Evolutionary conservation across 345 rosid species (phyloP).

Genomic region (Gossypium ekmanianum): DNA sequence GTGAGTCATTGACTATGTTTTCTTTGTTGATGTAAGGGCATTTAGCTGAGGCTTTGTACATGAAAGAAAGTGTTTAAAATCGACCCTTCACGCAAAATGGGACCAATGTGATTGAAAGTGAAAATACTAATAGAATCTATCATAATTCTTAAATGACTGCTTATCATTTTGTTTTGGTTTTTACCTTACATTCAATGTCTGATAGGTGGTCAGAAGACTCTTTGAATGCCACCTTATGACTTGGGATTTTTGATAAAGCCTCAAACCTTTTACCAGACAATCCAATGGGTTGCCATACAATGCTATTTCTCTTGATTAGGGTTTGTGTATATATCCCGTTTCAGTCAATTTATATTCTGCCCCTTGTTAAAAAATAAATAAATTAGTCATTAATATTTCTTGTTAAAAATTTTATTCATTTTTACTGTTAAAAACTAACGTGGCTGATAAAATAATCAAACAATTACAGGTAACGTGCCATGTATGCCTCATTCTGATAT

Average conservation of each 20-base stretch:
- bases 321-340: no score
- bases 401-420: no score
- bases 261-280: constrained; percentile 12
- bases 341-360: no score
- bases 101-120: not conserved
- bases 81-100: not conserved
- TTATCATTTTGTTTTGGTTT: not conserved
- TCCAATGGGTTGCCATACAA: not conserved
- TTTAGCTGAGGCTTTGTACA: not conserved
- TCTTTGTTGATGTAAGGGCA: constrained; percentile 22
- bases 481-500: no score
- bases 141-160: constrained; percentile 2
- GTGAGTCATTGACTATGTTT: not conserved
- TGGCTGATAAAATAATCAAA: no score
- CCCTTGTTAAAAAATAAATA: no score
- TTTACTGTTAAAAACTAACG: no score
- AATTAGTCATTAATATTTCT: no score
- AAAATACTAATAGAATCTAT: constrained; percentile 2
- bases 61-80: not conserved
- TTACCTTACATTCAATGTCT: not conserved
- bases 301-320: constrained; percentile 38
- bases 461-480: no score
- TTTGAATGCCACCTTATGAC: not conserved
- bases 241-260: constrained; percentile 20
- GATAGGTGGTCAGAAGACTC: not conserved